Percentiles rank a stretch among this genome's conserved stretches.
Conservation (phyloP, 108 stramenopile genomes). For the Pseudonitzschia delicatissima region DNA sequence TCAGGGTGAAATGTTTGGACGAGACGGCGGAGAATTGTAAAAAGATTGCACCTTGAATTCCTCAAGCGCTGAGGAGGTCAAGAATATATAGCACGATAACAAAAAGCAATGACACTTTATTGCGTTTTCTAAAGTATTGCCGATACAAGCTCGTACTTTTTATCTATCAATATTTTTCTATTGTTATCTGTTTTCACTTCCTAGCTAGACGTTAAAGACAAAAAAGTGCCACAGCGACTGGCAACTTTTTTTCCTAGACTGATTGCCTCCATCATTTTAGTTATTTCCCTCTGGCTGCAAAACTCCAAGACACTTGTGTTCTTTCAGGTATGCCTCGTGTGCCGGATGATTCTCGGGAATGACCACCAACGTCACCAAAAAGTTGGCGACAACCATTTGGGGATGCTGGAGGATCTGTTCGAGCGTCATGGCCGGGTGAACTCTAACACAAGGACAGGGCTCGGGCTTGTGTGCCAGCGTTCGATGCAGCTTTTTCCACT, state of each 20-base stretch:
- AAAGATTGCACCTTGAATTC: too few relatives aligned
- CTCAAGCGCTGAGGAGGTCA: too few relatives aligned
- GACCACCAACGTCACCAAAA: slow-evolving; percentile 73
- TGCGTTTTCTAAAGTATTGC: too few relatives aligned
- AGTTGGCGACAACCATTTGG: slow-evolving; percentile 81
- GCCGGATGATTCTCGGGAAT: slow-evolving; percentile 86
- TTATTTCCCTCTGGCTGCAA: slow-evolving; percentile 67
- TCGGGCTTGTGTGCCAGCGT: slow-evolving; percentile 75
- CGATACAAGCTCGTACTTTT: too few relatives aligned
- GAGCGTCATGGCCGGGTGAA: slow-evolving; percentile 79
- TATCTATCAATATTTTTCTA: too few relatives aligned
- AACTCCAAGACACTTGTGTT: slow-evolving; percentile 74
- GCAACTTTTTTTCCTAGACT: too few relatives aligned
- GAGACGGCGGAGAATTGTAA: not conserved
- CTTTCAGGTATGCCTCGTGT: slow-evolving; percentile 76
- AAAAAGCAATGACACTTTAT: too few relatives aligned
- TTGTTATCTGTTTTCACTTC: too few relatives aligned
- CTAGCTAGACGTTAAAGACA: too few relatives aligned
- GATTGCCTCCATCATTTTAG: too few relatives aligned
- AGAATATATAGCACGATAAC: too few relatives aligned
- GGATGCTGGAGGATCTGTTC: slow-evolving; percentile 54
- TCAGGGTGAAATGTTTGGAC: slow-evolving; percentile 16
- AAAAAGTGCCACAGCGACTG: too few relatives aligned
- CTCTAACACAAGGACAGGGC: slow-evolving; percentile 64
- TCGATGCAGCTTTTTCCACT: slow-evolving; percentile 77